Percentiles rank a stretch among this genome's conserved stretches.
phyloP scores from a whole-genome alignment of 2,329 filamentous ascomycete genomes.

The Aphanoascus verrucosus region DNA sequence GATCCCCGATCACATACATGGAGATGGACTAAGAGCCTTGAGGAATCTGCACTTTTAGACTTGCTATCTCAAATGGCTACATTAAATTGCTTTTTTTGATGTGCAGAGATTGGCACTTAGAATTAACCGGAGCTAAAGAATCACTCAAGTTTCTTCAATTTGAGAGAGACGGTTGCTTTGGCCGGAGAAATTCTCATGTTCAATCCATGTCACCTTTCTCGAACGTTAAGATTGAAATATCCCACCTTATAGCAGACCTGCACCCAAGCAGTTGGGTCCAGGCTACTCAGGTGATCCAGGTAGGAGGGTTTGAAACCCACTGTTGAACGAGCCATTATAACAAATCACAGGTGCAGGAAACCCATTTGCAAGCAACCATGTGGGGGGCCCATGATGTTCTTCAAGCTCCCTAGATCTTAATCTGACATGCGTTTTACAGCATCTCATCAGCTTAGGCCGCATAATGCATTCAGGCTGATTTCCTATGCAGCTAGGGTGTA shows the following conservation, averaged over 20 bases:
- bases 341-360: conserved; percentile 13
- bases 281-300: conserved; percentile 31
- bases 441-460: background rate
- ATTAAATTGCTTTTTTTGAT: background rate
- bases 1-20: background rate
- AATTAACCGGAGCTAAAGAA: background rate
- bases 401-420: background rate
- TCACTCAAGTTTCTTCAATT: background rate
- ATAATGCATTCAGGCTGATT: conserved; percentile 4
- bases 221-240: conserved; percentile 34
- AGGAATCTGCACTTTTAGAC: background rate
- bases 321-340: conserved; percentile 12
- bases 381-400: conserved; percentile 6
- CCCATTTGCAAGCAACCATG: conserved; percentile 6
- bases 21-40: background rate
- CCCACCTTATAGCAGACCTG: background rate
- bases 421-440: background rate
- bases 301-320: conserved; percentile 7
- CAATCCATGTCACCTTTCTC: conserved; percentile 10
- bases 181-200: background rate
- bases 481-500: conserved; percentile 7
- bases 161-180: background rate
- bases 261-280: conserved; percentile 27
- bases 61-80: background rate
- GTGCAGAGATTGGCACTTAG: background rate